Evolutionary conservation across 257 asterid species (phyloP), one percentile per base, ranked within the genome.

Genomic region (Henckelia pumila): DNA sequence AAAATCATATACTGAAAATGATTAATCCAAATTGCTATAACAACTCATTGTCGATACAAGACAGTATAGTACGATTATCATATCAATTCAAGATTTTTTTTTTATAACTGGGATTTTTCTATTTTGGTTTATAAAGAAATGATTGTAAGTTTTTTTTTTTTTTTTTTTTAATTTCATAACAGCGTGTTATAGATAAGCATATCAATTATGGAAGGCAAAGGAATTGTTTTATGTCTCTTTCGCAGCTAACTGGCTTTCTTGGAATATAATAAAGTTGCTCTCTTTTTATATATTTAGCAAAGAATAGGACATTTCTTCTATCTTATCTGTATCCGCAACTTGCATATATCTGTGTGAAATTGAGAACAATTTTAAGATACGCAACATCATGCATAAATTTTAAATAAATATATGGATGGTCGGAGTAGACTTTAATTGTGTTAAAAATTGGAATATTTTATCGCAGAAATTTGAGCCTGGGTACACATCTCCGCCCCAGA

Each of bases 391-490:
- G n/a, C 53, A 7, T 21, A 28, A 33, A 32, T 61, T 61, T 64
- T 29, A n/a, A n/a, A n/a, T 28, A 58, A 40, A 4, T 7, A 2
- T 32, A 71, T 73, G 21, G 68, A 25, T 63, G 1, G 58, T 59
- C 5, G 19, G 17, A 29, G 37, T 59, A 28, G 67, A 75, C 3
- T 0, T 0, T n/a, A n/a, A 6, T 26, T 52, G 56, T 44, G 20
- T 63, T 24, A 49, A 59, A 56, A 30, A n/a, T 62, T 11, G 4
- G 0, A 47, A 37, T 60, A 28, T 52, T 62, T 26, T 22, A 63
- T 59, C 74, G 81, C 95, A 93, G 98, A 88, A 83, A 66, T 93
- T 88, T 80, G 95, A 89, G 77, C 88, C 97, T 7, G 98, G 90
- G 2, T 93, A 85, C 69, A 84, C 84, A 32, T 81, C 83, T 52